Evolutionary conservation across 805 yeast genomes (phyloP).

Genomic region (Candida tallmaniae): DNA sequence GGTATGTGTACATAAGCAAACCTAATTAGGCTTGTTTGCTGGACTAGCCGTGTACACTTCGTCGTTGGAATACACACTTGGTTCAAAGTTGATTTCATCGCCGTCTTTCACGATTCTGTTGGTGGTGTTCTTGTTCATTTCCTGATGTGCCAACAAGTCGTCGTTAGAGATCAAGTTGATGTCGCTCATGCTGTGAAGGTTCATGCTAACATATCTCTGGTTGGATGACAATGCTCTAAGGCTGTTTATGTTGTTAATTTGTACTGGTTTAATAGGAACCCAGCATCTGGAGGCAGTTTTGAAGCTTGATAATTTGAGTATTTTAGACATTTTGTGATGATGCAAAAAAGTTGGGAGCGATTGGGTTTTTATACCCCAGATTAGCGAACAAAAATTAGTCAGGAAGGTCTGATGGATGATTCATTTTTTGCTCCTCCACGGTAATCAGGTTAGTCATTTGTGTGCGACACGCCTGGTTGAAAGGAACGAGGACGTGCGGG

Average conservation of each 20-base stretch:
- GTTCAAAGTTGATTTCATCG: conserved; percentile 30
- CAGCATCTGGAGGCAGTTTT: conserved; percentile 43
- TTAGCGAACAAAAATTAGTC: no score
- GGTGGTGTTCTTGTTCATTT: conserved; percentile 6
- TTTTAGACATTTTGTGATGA: conserved; percentile 12
- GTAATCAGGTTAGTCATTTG: no score
- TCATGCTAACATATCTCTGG: conserved; percentile 32
- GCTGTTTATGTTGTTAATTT: not conserved
- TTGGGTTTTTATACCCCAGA: no score
- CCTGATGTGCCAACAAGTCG: conserved; percentile 18
- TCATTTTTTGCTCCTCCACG: no score
- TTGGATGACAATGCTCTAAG: conserved; percentile 31
- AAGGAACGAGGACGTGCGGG: no score
- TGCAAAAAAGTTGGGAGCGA: no score
- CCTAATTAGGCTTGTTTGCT: conserved; percentile 32
- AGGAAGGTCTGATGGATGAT: no score
- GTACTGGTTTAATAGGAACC: conserved; percentile 26
- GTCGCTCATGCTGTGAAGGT: conserved; percentile 23
- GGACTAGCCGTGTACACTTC: conserved; percentile 42
- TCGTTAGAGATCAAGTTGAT: conserved; percentile 32
- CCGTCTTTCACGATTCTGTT: conserved; percentile 10
- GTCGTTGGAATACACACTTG: conserved; percentile 36
- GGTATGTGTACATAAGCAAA: no score
- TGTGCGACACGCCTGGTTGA: no score
- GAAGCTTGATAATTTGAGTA: conserved; percentile 30